Conservation (phyloP, 768 basidiomycete species). For the Lactarius vividus region DNA sequence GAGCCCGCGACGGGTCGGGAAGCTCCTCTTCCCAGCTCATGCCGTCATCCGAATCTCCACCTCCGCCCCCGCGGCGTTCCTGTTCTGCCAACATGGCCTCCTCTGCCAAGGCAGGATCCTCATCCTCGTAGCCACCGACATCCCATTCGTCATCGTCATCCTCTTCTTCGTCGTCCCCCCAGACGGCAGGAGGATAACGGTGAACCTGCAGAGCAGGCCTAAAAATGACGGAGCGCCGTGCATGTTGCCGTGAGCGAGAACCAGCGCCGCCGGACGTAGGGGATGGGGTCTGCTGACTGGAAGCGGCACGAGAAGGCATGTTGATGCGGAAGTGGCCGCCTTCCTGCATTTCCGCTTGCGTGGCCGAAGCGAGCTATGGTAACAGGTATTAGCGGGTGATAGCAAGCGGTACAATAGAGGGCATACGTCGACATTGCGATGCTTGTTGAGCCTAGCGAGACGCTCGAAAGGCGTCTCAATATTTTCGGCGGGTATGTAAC, state of each 20-base stretch:
- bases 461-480: constrained; percentile 98
- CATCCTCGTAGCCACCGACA: constrained; percentile 65
- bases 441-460: constrained; percentile 92
- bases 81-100: constrained; percentile 51
- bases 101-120: constrained; percentile 60
- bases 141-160: constrained; percentile 61
- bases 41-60: constrained; percentile 70
- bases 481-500: constrained; percentile 98
- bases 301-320: constrained; percentile 47
- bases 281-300: constrained; percentile 47
- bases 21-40: constrained; percentile 84
- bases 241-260: constrained; percentile 27
- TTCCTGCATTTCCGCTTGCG: constrained; percentile 65
- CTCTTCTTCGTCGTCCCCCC: constrained; percentile 72
- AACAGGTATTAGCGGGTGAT: constrained; percentile 13
- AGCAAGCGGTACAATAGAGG: neutral
- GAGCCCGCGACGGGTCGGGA: constrained; percentile 49
- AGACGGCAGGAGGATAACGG: constrained; percentile 79
- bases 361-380: constrained; percentile 67
- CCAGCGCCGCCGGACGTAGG: constrained; percentile 44
- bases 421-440: constrained; percentile 93
- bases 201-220: constrained; percentile 62
- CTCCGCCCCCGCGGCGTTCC: constrained; percentile 28
- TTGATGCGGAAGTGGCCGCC: constrained; percentile 55
- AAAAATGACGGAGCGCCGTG: constrained; percentile 58